phyloP scores from a whole-genome alignment of 2,329 filamentous ascomycete genomes.

The Orbilia oligospora region DNA sequence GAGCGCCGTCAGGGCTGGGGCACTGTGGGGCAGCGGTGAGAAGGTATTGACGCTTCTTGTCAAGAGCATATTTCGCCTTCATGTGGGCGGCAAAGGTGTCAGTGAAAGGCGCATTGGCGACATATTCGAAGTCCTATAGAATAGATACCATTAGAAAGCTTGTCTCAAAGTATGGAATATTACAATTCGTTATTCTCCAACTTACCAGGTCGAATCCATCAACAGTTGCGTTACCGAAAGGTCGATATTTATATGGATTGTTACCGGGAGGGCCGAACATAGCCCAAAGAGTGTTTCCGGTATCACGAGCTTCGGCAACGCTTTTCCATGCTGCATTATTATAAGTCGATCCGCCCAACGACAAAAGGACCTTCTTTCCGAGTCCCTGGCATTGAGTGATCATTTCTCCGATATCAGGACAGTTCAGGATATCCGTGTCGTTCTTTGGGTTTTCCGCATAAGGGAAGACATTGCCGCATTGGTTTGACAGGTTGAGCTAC shows the following conservation, averaged over 20 bases:
- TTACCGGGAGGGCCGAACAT: conserved; percentile 73
- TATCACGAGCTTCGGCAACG: conserved; percentile 70
- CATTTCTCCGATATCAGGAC: conserved; percentile 50
- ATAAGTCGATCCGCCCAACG: conserved; percentile 79
- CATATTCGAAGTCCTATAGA: conserved; percentile 52
- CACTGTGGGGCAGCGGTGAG: conserved; percentile 79
- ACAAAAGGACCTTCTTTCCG: conserved; percentile 80
- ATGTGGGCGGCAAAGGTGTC: conserved; percentile 74
- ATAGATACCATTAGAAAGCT: not conserved
- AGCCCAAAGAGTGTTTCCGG: conserved; percentile 77
- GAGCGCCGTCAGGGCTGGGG: conserved; percentile 73
- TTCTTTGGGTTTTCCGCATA: conserved; percentile 38
- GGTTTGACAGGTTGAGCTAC: conserved; percentile 57
- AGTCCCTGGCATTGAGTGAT: conserved; percentile 73
- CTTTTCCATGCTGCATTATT: conserved; percentile 70
- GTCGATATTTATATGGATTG: conserved; percentile 71
- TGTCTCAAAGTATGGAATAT: not conserved
- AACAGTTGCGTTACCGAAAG: conserved; percentile 76
- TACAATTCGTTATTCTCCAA: not conserved
- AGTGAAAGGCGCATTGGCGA: conserved; percentile 72
- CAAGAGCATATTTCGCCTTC: conserved; percentile 71
- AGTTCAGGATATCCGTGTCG: conserved; percentile 43
- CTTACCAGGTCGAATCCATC: conserved; percentile 79
- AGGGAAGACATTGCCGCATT: conserved; percentile 41
- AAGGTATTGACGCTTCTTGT: conserved; percentile 70